These are phyloP conservation scores for Xylaria scruposa DNA, from an alignment of 495 filamentous ascomycete species.

Conservation along the genomic window DNA sequence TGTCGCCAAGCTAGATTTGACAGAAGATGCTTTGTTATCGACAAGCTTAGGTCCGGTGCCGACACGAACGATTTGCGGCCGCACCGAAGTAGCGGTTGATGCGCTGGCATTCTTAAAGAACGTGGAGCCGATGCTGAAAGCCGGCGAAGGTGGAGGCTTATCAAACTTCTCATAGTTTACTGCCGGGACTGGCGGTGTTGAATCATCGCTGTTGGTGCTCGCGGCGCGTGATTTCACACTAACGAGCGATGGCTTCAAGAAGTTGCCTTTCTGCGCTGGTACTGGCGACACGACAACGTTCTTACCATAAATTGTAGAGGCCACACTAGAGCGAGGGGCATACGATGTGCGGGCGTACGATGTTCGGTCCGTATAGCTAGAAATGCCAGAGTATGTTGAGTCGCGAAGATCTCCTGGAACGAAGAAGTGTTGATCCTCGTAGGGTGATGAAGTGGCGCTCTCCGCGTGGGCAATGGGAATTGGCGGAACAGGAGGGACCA, in stretches of 20 bases:
- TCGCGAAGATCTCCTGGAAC: conserved; percentile 90
- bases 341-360: conserved; percentile 70
- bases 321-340: conserved; percentile 78
- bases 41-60: conserved; percentile 56
- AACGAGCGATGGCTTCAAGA: conserved; percentile 87
- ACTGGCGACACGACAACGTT: conserved; percentile 80
- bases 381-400: conserved; percentile 75
- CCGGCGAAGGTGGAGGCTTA: conserved; percentile 52
- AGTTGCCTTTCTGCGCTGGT: conserved; percentile 82
- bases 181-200: conserved; percentile 61
- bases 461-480: conserved; percentile 74
- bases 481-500: conserved; percentile 90
- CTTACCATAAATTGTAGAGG: conserved; percentile 88
- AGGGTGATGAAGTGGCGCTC: conserved; percentile 60
- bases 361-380: conserved; percentile 68
- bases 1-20: conserved; percentile 33
- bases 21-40: conserved; percentile 39
- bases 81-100: conserved; percentile 57
- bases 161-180: conserved; percentile 60
- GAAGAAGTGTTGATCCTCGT: conserved; percentile 89
- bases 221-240: conserved; percentile 74
- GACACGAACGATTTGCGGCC: conserved; percentile 61
- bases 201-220: conserved; percentile 51
- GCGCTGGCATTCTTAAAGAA: conserved; percentile 67
- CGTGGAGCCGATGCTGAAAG: conserved; percentile 69